Conservation (phyloP, 2,329 filamentous ascomycete genomes). For the Microdochium bolleyi region DNA sequence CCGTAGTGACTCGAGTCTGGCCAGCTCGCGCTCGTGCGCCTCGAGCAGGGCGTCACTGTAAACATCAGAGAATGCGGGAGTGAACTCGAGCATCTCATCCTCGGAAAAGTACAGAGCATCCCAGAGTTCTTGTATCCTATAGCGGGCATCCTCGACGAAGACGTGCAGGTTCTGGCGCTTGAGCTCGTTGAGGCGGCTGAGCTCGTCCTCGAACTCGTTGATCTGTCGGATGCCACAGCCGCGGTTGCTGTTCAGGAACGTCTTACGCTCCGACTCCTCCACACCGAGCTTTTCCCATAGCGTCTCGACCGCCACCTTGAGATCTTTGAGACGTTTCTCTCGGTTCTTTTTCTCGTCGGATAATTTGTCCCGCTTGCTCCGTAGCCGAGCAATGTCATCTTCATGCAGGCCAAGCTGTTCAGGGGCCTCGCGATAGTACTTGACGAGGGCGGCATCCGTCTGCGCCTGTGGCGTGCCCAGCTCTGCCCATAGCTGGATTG, state of each 20-base stretch:
- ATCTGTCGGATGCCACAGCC: constrained; percentile 87
- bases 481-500: constrained; percentile 93
- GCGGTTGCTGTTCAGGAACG: constrained; percentile 78
- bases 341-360: constrained; percentile 81
- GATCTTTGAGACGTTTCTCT: constrained; percentile 68
- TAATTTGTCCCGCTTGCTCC: constrained; percentile 70
- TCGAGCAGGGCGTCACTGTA: constrained; percentile 94
- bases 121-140: constrained; percentile 90
- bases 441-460: constrained; percentile 79
- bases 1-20: constrained; percentile 68
- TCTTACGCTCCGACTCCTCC: constrained; percentile 73
- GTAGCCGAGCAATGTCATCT: constrained; percentile 70
- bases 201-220: constrained; percentile 92
- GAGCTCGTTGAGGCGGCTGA: constrained; percentile 77
- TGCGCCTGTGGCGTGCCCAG: constrained; percentile 90
- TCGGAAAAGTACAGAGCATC: constrained; percentile 90
- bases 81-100: constrained; percentile 98
- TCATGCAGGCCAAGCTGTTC: constrained; percentile 91
- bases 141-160: constrained; percentile 90
- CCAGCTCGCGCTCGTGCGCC: constrained; percentile 88
- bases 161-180: constrained; percentile 93
- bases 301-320: constrained; percentile 69
- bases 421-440: constrained; percentile 81
- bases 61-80: constrained; percentile 92
- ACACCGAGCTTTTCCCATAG: constrained; percentile 86